Percentiles rank a stretch among this genome's conserved stretches.
Conservation (phyloP, 2,329 filamentous ascomycete species). For the Tolypocladium tundrense region DNA sequence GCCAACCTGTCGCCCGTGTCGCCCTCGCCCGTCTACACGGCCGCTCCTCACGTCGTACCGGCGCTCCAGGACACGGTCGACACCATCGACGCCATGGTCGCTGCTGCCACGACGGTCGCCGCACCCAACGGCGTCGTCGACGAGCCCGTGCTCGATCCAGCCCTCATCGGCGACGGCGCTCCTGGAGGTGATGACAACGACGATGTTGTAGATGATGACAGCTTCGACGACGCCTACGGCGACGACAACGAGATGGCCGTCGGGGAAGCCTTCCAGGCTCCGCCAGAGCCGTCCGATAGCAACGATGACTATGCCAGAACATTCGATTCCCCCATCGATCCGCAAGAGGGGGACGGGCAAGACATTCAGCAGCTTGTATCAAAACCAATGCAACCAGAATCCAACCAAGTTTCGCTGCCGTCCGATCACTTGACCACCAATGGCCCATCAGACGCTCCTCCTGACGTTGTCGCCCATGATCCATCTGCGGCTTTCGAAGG, state of each 20-base stretch:
- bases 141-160: conserved; percentile 19
- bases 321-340: conserved; percentile 36
- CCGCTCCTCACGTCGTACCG: conserved; percentile 36
- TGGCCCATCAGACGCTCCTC: conserved; percentile 18
- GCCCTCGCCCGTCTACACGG: conserved; percentile 35
- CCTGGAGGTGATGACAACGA: conserved; percentile 23
- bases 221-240: conserved; percentile 37
- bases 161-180: conserved; percentile 12
- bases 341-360: conserved; percentile 25
- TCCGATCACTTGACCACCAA: conserved; percentile 25
- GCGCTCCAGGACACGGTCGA: conserved; percentile 43
- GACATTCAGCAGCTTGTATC: conserved; percentile 29
- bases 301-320: conserved; percentile 41
- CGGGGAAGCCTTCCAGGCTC: conserved; percentile 15
- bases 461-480: conserved; percentile 19
- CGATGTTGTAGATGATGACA: conserved; percentile 34
- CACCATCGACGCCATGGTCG: conserved; percentile 36
- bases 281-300: conserved; percentile 20
- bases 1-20: conserved; percentile 43
- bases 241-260: conserved; percentile 15
- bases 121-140: conserved; percentile 17
- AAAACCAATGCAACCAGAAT: conserved; percentile 28
- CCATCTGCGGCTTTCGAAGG: conserved; percentile 15
- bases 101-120: conserved; percentile 14
- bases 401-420: conserved; percentile 29